Evolutionary conservation across 306 rosid species (phyloP).

Genomic region (Quercus dentata): DNA sequence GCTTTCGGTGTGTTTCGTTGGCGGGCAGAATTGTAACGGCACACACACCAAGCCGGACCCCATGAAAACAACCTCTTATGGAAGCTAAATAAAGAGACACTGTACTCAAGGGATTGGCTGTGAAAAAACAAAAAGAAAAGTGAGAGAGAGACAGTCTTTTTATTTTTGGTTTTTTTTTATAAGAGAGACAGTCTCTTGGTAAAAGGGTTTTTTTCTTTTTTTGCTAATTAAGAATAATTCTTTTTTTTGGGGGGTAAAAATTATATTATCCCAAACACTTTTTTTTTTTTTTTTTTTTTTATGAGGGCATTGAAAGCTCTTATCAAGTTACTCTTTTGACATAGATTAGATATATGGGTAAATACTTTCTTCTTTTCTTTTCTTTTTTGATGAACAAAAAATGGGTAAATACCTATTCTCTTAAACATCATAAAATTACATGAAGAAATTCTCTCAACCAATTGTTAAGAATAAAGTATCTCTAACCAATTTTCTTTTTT

Average conservation of each 20-base stretch:
- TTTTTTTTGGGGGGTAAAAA: neutral
- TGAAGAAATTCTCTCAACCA: too few species aligned
- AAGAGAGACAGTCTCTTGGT: too few species aligned
- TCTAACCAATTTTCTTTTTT: neutral
- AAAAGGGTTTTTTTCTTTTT: too few species aligned
- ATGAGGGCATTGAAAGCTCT: too few species aligned
- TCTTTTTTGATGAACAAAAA: too few species aligned
- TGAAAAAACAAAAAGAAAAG: neutral
- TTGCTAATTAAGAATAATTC: neutral
- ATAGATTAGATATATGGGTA: too few species aligned
- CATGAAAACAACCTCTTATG: conserved; percentile 48
- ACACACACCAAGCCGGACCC: conserved; percentile 74
- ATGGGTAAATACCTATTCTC: too few species aligned
- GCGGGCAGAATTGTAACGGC: conserved; percentile 71
- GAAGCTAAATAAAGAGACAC: conserved; percentile 31
- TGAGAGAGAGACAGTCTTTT: neutral
- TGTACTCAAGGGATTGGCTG: conserved; percentile 13
- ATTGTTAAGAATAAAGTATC: neutral
- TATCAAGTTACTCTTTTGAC: too few species aligned
- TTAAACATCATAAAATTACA: too few species aligned
- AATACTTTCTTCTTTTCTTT: too few species aligned
- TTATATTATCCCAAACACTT: neutral
- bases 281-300: too few species aligned
- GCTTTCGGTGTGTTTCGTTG: conserved; percentile 87
- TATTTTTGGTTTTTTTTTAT: too few species aligned